Percentiles rank a stretch among this genome's conserved stretches.
These are phyloP conservation scores for Stephania japonica DNA, from an alignment of 164 flowering plant species.

Conservation along the genomic window DNA sequence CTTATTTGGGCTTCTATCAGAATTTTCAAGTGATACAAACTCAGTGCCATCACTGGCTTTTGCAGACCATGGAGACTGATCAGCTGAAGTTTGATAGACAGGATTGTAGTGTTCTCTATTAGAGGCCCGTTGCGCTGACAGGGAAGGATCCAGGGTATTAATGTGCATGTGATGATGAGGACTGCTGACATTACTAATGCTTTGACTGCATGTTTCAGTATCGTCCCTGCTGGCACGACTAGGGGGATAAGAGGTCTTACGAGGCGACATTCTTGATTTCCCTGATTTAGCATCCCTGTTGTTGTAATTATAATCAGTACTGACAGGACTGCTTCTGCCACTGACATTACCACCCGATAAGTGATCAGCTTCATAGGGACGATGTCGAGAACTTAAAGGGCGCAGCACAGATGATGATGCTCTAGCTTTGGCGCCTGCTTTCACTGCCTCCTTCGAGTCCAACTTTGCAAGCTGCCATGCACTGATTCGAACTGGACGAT, in stretches of 20 bases:
- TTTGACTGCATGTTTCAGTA: constrained; percentile 45
- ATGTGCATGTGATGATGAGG: constrained; percentile 29
- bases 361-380: constrained; percentile 47
- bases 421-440: constrained; percentile 89
- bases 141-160: constrained; percentile 33
- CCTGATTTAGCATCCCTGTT: constrained; percentile 34
- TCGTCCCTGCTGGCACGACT: constrained; percentile 78
- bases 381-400: constrained; percentile 52
- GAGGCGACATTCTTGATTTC: constrained; percentile 36
- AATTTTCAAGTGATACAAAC: constrained; percentile 19
- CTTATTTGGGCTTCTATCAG: constrained; percentile 20
- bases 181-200: constrained; percentile 64
- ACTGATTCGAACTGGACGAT: constrained; percentile 71
- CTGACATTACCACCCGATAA: constrained; percentile 59
- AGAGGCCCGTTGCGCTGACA: constrained; percentile 30
- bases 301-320: constrained; percentile 36
- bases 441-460: constrained; percentile 76
- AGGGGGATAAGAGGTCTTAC: constrained; percentile 69
- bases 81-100: constrained; percentile 51
- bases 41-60: constrained; percentile 32
- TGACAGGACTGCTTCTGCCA: constrained; percentile 61
- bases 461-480: constrained; percentile 95
- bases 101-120: constrained; percentile 67
- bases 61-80: constrained; percentile 54
- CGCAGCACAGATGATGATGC: constrained; percentile 91